Evolutionary conservation across 768 basidiomycete species (phyloP).

Genomic region (Rhodotorula taiwanensis): DNA sequence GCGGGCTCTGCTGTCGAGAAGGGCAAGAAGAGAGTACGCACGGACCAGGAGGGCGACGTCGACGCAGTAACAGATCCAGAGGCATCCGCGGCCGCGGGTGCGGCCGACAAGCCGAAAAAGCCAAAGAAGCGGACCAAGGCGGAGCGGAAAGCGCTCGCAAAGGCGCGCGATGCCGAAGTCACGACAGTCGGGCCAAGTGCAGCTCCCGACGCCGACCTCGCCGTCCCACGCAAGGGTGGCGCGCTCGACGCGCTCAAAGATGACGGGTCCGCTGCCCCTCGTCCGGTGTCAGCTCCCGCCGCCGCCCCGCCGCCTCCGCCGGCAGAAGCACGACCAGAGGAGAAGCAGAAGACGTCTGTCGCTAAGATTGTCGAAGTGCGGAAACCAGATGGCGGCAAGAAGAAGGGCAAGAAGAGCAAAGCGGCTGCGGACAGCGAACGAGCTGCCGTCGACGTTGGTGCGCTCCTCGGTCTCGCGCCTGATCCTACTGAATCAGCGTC

Average conservation of each 20-base stretch:
- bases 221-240: background rate
- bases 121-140: conserved; percentile 4
- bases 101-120: conserved; percentile 7
- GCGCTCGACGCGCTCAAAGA: conserved; percentile 20
- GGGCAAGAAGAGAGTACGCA: background rate
- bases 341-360: conserved; percentile 27
- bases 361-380: conserved; percentile 32
- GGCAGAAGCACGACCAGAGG: background rate
- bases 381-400: conserved; percentile 5
- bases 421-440: background rate
- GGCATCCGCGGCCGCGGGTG: too few species aligned
- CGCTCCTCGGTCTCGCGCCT: conserved; percentile 21
- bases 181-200: background rate
- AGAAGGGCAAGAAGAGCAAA: conserved; percentile 10
- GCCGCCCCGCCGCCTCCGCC: background rate
- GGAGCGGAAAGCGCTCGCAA: background rate
- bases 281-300: background rate
- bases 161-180: background rate
- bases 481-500: too few species aligned
- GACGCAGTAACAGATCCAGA: too few species aligned
- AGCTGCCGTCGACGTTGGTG: conserved; percentile 18
- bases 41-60: background rate
- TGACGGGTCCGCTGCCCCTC: background rate
- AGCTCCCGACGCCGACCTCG: background rate
- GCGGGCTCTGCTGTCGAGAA: background rate